phyloP scores from a whole-genome alignment of 1,284 basidiomycete species.

The Anthracocystis setariae region DNA sequence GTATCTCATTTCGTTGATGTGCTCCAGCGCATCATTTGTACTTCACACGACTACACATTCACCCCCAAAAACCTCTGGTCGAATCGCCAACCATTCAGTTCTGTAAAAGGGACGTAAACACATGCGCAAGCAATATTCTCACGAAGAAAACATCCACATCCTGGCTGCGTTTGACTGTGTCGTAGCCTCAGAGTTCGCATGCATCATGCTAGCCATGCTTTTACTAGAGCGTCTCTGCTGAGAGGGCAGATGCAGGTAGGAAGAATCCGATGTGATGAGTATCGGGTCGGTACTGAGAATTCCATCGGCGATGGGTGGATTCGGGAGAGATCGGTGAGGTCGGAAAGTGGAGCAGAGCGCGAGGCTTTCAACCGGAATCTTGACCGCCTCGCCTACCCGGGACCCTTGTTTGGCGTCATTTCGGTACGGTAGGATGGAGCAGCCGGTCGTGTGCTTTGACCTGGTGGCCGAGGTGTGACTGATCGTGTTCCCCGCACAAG shows the following conservation, averaged over 20 bases:
- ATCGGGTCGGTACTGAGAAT: background rate
- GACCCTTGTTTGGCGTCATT: background rate
- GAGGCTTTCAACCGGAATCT: conserved; percentile 9
- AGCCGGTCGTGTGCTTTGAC: no score
- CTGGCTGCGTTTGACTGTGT: background rate
- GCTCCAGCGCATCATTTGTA: conserved; percentile 24
- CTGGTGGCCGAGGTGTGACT: no score
- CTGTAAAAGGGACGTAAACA: conserved; percentile 16
- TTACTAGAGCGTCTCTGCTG: no score
- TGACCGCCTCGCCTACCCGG: background rate
- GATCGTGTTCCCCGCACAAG: no score
- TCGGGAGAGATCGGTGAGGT: conserved; percentile 9
- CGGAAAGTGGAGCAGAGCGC: conserved; percentile 1
- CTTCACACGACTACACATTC: conserved; percentile 4
- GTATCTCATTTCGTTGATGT: conserved; percentile 18
- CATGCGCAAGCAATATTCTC: conserved; percentile 39
- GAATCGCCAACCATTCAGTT: conserved; percentile 19
- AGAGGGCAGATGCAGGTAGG: no score
- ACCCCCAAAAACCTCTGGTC: conserved; percentile 31
- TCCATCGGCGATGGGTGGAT: conserved; percentile 1
- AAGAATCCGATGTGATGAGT: no score
- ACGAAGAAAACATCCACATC: conserved; percentile 13
- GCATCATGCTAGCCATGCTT: no score
- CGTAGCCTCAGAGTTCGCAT: no score
- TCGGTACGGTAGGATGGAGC: no score